Percentiles rank a stretch among this genome's conserved stretches.
These are phyloP conservation scores for Mucor sp. DNA, from an alignment of 371 early-diverging fungal species.

Conservation along the genomic window DNA sequence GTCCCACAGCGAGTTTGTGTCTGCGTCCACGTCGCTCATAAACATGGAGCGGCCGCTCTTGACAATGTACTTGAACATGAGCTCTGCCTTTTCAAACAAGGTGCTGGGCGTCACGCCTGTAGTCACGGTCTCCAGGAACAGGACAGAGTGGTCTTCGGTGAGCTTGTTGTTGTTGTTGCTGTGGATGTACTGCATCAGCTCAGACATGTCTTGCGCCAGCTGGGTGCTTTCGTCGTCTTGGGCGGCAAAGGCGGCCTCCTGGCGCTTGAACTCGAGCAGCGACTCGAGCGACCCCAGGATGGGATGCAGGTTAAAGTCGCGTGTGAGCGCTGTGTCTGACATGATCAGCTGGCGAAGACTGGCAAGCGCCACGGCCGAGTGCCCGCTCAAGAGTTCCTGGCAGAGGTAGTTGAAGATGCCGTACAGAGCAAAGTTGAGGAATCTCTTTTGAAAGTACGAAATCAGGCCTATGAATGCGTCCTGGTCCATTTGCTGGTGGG, in stretches of 20 bases:
- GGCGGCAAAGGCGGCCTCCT: constrained; percentile 4
- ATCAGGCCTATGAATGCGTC: constrained; percentile 29
- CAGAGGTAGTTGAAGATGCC: constrained; percentile 27
- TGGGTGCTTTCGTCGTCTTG: constrained; percentile 1
- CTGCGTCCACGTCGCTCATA: constrained; percentile 53
- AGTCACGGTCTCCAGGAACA: constrained; percentile 31
- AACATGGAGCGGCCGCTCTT: constrained; percentile 54
- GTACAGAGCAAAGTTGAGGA: constrained; percentile 34
- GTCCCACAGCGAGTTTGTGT: constrained; percentile 36
- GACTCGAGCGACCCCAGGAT: constrained; percentile 20
- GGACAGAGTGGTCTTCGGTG: background rate
- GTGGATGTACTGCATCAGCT: constrained; percentile 13
- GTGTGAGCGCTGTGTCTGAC: constrained; percentile 2
- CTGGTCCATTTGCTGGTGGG: constrained; percentile 21
- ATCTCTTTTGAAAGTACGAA: constrained; percentile 37
- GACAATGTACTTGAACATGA: constrained; percentile 51
- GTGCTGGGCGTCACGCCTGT: constrained; percentile 35
- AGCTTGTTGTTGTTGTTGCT: constrained; percentile 24
- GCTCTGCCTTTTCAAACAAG: constrained; percentile 38
- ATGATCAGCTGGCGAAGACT: constrained; percentile 23
- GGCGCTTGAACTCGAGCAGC: constrained; percentile 13
- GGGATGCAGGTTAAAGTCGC: constrained; percentile 11
- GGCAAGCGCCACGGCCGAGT: constrained; percentile 18
- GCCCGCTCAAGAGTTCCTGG: constrained; percentile 31
- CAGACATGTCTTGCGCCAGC: constrained; percentile 6